Evolutionary conservation across 805 yeast genomes (phyloP).

Genomic region (Sugiyamaella smithiae): DNA sequence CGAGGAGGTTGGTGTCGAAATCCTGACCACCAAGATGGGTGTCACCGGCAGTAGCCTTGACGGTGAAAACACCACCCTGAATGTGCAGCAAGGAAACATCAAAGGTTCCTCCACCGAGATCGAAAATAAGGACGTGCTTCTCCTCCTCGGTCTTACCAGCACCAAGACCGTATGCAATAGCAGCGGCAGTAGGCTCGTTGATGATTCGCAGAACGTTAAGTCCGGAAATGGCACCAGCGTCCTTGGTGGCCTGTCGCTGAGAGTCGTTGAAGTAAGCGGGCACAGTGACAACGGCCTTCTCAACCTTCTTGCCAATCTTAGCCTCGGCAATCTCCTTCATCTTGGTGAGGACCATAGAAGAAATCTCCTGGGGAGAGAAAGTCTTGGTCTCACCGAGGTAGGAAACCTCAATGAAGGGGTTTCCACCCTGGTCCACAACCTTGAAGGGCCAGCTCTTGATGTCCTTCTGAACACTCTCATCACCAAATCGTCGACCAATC

Average conservation of each 20-base stretch:
- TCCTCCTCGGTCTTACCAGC: constrained; percentile 79
- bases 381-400: constrained; percentile 80
- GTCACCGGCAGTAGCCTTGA: constrained; percentile 98
- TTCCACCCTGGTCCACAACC: constrained; percentile 67
- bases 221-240: constrained; percentile 85
- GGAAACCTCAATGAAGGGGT: constrained; percentile 79
- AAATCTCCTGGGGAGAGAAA: constrained; percentile 92
- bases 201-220: constrained; percentile 80
- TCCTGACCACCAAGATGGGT: constrained; percentile 99
- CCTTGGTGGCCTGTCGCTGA: constrained; percentile 88
- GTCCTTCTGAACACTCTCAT: constrained; percentile 82
- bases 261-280: constrained; percentile 89
- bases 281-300: constrained; percentile 82
- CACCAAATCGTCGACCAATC: constrained; percentile 86
- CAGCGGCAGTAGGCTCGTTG: constrained; percentile 95
- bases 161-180: constrained; percentile 95
- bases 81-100: constrained; percentile 90
- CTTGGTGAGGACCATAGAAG: constrained; percentile 87
- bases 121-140: constrained; percentile 87
- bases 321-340: constrained; percentile 87
- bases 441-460: constrained; percentile 92
- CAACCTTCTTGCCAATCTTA: constrained; percentile 72
- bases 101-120: constrained; percentile 97
- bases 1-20: constrained; percentile 93
- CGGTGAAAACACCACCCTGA: constrained; percentile 96